Base-by-base conservation (phyloP, 345 rosid species). In the Populus davidiana region DNA sequence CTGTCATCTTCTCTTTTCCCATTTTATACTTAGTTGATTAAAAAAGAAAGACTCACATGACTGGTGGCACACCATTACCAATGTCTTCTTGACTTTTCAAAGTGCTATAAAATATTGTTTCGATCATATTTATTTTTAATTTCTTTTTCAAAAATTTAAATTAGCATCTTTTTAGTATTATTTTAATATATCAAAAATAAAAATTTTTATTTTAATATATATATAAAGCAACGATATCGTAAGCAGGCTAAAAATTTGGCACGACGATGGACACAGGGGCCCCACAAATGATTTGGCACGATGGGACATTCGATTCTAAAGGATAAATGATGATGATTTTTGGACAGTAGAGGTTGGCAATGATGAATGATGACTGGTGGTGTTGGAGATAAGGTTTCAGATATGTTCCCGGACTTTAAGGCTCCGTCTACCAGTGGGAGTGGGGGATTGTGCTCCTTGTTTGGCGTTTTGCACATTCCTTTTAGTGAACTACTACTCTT, bases 331-430 rank as follows among this genome's bases (percentile, higher is more conserved):
- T n/a, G 70, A 70, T 39, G 61, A 80, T 74, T 79, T 80, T 77
- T 35, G 25, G 23, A 64, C 75, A 39, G 21, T 66, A 21, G 20
- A 67, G 31, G 67, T 3, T 59, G 54, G 78, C 63, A 77, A 74
- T 80, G 87, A 80, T 75, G 78, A 72, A 52, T 52, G 49, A 31
- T 50, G 49, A 36, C 74, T 3, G 73, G 79, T 70, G 80, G 78
- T 81, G 85, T 63, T 84, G 84, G 84, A 81, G 89, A 86, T 86
- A 86, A 86, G 87, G 87, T 80, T 86, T 86, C 83, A 63, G 71
- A 79, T 73, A 71, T 81, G 81, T 79, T 76, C 74, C 83, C 82
- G 69, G 75, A 16, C 65, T 77, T 75, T 75, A 70, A 25, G 86
- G 84, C 78, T 35, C 17, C 41, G 72, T 63, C 80, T 61, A 73